Conservation (phyloP, 129 eudicot genomes). For the Solidago caesia region DNA sequence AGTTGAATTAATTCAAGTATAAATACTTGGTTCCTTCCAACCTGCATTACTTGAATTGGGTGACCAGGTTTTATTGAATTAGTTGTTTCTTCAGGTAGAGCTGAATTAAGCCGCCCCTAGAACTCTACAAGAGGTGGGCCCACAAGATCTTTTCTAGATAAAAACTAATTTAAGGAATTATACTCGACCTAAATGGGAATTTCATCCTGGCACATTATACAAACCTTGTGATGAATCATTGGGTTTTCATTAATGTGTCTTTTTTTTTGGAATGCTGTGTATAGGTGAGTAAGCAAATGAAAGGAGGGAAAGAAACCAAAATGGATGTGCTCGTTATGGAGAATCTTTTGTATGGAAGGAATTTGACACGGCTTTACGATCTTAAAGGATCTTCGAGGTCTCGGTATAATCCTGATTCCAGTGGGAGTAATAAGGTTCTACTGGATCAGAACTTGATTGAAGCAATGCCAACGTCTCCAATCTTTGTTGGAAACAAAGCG, state of each 20-base stretch:
- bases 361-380: conserved; percentile 86
- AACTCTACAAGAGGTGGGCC: no score
- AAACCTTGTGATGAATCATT: background rate
- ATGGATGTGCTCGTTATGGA: conserved; percentile 98
- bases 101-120: no score
- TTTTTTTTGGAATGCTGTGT: background rate
- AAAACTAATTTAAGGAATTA: no score
- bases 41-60: background rate
- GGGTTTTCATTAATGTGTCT: background rate
- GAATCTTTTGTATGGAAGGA: conserved; percentile 91
- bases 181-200: background rate
- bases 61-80: background rate
- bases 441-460: conserved; percentile 96
- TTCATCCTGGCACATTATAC: background rate
- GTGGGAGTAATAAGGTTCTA: conserved; percentile 89
- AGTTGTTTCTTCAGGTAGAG: no score
- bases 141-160: no score
- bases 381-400: conserved; percentile 95
- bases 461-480: conserved; percentile 99
- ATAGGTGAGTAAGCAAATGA: conserved; percentile 78
- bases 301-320: conserved; percentile 90
- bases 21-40: background rate
- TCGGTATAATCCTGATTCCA: conserved; percentile 88
- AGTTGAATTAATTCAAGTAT: background rate
- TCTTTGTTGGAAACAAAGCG: conserved; percentile 96